Conservation (phyloP, 768 basidiomycete species). For the Boletus reticuloceps region DNA sequence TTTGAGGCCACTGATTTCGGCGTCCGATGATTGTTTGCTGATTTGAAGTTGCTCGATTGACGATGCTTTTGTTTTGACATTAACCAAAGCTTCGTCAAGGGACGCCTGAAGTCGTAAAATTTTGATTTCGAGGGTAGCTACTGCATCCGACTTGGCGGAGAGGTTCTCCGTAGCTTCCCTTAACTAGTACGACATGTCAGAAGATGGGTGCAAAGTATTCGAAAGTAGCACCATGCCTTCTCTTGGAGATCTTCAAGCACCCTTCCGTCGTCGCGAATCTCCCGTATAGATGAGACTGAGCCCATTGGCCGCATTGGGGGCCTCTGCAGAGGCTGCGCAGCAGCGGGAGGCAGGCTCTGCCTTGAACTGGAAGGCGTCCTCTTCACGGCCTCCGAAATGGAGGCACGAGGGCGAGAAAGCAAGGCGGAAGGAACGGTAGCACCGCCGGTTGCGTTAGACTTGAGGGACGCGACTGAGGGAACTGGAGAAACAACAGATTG, state of each 20-base stretch:
- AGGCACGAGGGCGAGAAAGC: conserved; percentile 55
- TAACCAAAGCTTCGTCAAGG: conserved; percentile 44
- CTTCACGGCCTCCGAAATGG: conserved; percentile 64
- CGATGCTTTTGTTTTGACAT: conserved; percentile 46
- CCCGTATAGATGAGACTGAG: conserved; percentile 75
- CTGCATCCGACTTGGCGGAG: conserved; percentile 47
- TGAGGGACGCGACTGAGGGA: conserved; percentile 47
- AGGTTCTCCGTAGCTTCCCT: conserved; percentile 54
- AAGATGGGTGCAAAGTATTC: background rate
- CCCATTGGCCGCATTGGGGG: conserved; percentile 47
- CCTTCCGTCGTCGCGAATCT: conserved; percentile 62
- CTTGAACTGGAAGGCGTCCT: conserved; percentile 44
- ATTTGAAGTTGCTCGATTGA: conserved; percentile 46
- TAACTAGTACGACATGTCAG: conserved; percentile 43
- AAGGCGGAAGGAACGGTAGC: conserved; percentile 26
- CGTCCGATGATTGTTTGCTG: conserved; percentile 48
- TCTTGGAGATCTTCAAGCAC: conserved; percentile 54
- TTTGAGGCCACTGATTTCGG: conserved; percentile 44
- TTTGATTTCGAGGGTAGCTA: conserved; percentile 53
- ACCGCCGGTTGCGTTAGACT: conserved; percentile 35
- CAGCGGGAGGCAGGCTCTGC: conserved; percentile 35
- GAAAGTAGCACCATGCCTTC: conserved; percentile 42
- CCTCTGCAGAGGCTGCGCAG: conserved; percentile 29
- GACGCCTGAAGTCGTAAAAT: conserved; percentile 48
- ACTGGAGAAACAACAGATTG: conserved; percentile 57